Evolutionary conservation across 2,329 filamentous ascomycete genomes (phyloP).

Genomic region (Mycosphaerelloides madeirae): DNA sequence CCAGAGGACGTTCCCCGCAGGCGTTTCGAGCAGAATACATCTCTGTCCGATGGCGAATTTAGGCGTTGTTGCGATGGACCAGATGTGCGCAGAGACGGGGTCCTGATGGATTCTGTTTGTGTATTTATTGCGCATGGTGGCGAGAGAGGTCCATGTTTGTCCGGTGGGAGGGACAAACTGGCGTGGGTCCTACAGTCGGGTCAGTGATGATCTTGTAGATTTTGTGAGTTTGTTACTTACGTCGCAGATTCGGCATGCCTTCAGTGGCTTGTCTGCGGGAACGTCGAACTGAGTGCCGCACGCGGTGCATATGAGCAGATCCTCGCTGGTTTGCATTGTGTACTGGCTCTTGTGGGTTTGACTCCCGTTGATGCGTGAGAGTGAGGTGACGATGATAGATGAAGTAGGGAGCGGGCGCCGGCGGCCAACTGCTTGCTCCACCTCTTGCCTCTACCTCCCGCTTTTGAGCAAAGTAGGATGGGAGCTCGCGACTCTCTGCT

Average conservation of each 20-base stretch:
- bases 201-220: background rate
- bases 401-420: too few species aligned
- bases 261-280: constrained; percentile 45
- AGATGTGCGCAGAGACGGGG: constrained; percentile 41
- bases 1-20: constrained; percentile 70
- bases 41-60: constrained; percentile 69
- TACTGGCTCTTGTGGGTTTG: background rate
- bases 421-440: too few species aligned
- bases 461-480: too few species aligned
- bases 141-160: constrained; percentile 62
- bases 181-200: constrained; percentile 49
- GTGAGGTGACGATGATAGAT: too few species aligned
- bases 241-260: constrained; percentile 66
- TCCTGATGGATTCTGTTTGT: constrained; percentile 53
- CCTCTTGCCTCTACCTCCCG: too few species aligned
- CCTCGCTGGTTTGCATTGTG: constrained; percentile 18
- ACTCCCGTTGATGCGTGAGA: too few species aligned
- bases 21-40: constrained; percentile 62
- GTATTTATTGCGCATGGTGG: constrained; percentile 37
- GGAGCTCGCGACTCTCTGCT: too few species aligned
- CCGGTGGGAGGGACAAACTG: constrained; percentile 63
- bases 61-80: constrained; percentile 43
- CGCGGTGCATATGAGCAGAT: constrained; percentile 58
- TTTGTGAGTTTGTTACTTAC: constrained; percentile 46
- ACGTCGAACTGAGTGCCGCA: constrained; percentile 67